Evolutionary conservation across 305 asterid genomes (phyloP).

Genomic region (Fraxinus ornus): DNA sequence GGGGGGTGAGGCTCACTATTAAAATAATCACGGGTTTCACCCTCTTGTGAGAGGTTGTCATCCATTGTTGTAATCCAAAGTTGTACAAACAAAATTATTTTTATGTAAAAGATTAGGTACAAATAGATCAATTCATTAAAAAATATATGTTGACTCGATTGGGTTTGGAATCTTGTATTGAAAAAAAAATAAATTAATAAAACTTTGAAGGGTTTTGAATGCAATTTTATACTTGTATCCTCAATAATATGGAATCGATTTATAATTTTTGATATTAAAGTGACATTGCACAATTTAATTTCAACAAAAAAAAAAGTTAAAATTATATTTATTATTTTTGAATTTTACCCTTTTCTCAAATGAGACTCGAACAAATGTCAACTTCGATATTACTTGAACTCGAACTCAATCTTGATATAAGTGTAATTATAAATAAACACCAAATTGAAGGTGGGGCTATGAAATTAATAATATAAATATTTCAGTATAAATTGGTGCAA

Average conservation of each 20-base stretch:
- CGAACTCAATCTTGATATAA: not conserved
- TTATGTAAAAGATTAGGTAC: no score
- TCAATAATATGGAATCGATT: not conserved
- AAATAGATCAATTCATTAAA: no score
- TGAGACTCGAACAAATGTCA: not conserved
- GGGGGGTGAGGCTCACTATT: no score
- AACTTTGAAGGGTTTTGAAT: not conserved
- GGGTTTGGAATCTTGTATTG: no score
- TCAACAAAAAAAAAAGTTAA: not conserved
- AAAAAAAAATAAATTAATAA: no score
- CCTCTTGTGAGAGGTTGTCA: no score
- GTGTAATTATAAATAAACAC: not conserved
- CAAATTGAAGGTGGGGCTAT: not conserved
- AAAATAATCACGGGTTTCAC: no score
- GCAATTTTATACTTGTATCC: not conserved
- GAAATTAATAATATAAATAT: not conserved
- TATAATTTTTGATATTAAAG: not conserved
- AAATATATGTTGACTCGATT: no score
- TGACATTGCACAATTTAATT: not conserved
- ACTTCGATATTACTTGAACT: not conserved
- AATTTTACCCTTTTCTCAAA: not conserved
- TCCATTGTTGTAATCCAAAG: no score
- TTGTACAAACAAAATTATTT: no score
- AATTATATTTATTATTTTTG: not conserved
- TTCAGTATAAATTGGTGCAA: constrained; percentile 11